These are phyloP conservation scores for Sphagnum fallax DNA, from an alignment of 228 moss, liverwort and hornwort genomes.

Conservation along the genomic window DNA sequence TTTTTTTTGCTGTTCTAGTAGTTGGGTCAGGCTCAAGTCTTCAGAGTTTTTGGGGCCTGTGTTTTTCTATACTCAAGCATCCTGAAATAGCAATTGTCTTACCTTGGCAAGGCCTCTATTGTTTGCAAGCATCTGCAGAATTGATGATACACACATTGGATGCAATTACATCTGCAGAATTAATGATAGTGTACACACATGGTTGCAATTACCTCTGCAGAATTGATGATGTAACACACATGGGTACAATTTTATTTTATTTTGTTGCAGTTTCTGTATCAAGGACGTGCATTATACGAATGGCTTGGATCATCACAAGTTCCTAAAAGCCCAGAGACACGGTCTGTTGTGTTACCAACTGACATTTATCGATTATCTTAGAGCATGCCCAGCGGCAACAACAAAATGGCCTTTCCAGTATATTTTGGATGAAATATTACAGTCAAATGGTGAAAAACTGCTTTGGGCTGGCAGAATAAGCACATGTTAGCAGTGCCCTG, in stretches of 20 bases:
- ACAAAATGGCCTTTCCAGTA: no score
- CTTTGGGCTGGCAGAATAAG: no score
- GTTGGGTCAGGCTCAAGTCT: neutral
- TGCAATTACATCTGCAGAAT: neutral
- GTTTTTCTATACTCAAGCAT: neutral
- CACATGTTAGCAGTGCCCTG: no score
- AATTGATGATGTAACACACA: neutral
- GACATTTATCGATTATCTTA: slow-evolving; percentile 82
- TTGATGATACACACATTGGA: neutral
- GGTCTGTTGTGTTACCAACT: slow-evolving; percentile 74
- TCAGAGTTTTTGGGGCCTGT: neutral
- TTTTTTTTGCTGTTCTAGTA: neutral
- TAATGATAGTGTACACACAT: neutral
- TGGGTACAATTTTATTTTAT: neutral
- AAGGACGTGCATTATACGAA: slow-evolving; percentile 67
- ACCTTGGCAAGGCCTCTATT: neutral
- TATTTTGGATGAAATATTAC: no score
- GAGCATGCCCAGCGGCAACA: neutral
- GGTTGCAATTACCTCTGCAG: neutral
- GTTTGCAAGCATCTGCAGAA: neutral
- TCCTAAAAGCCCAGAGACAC: slow-evolving; percentile 80
- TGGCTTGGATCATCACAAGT: slow-evolving; percentile 80
- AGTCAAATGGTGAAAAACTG: no score
- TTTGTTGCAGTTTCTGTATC: slow-evolving; percentile 78
- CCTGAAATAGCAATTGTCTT: neutral